These are phyloP conservation scores for Rhodotorula graminis DNA, from an alignment of 768 basidiomycete genomes.

Conservation along the genomic window DNA sequence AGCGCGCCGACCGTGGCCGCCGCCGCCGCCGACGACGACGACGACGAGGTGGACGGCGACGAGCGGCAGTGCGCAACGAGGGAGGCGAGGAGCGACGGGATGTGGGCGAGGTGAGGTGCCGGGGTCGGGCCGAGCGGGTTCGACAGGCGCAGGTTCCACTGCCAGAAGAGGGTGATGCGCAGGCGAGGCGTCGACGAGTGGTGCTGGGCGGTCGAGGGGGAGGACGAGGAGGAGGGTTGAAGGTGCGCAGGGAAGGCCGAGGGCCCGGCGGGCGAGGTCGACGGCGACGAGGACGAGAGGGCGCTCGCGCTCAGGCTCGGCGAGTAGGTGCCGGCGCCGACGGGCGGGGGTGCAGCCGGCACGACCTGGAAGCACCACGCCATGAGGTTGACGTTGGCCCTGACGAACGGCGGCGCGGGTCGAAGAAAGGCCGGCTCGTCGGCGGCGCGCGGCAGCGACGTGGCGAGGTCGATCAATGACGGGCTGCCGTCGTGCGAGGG, in stretches of 20 bases:
- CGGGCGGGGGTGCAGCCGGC: background rate
- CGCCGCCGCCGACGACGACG: background rate
- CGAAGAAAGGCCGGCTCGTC: slow-evolving; percentile 43
- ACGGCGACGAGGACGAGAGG: background rate
- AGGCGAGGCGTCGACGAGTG: background rate
- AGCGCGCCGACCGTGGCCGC: slow-evolving; percentile 1
- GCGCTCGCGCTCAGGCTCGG: background rate
- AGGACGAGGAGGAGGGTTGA: background rate
- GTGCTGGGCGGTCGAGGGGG: background rate
- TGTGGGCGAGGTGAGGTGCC: background rate
- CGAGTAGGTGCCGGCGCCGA: background rate
- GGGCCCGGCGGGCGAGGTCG: background rate
- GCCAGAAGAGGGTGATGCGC: slow-evolving; percentile 36
- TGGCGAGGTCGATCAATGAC: slow-evolving; percentile 69
- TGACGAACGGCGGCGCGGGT: slow-evolving; percentile 42
- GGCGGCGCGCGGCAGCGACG: slow-evolving; percentile 66
- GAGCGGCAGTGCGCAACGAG: slow-evolving; percentile 5
- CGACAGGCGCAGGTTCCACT: slow-evolving; percentile 29
- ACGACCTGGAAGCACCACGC: slow-evolving; percentile 37
- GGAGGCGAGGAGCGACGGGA: slow-evolving; percentile 14
- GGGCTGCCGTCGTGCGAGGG: slow-evolving; percentile 54
- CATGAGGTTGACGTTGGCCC: slow-evolving; percentile 38
- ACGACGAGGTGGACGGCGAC: background rate
- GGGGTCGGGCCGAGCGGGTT: background rate
- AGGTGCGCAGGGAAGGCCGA: background rate